Percentiles rank a stretch among this genome's conserved stretches.
Evolutionary conservation across 129 eudicot species (phyloP).

Genomic region (Ambrosia artemisiifolia): DNA sequence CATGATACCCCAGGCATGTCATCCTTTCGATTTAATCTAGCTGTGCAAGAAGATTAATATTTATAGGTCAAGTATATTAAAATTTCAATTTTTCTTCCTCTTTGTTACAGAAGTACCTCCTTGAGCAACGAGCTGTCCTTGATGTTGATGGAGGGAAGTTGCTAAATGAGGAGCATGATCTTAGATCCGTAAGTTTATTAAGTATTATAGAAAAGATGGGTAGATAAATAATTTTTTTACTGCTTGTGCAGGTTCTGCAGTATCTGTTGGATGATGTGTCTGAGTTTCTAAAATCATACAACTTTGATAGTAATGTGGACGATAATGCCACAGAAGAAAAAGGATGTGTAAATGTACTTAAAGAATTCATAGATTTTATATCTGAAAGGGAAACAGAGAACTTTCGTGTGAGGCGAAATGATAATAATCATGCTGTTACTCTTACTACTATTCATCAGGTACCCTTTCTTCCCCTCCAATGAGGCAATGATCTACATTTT

Average conservation of each 20-base stretch:
- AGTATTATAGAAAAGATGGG: not conserved
- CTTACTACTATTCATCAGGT: conserved; percentile 99
- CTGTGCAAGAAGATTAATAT: not conserved
- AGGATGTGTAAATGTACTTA: conserved; percentile 63
- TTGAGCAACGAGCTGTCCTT: conserved; percentile 84
- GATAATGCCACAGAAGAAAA: conserved; percentile 33
- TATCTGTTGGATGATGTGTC: conserved; percentile 87
- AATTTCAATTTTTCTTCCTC: conserved; percentile 1
- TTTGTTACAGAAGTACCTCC: conserved; percentile 74
- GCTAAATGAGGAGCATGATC: conserved; percentile 89
- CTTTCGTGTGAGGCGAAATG: conserved; percentile 67
- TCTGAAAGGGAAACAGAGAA: conserved; percentile 84
- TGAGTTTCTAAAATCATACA: conserved; percentile 57
- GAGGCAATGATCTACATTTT: not conserved
- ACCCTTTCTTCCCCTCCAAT: conserved; percentile 5
- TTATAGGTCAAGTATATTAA: not conserved
- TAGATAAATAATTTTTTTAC: conserved; percentile 4
- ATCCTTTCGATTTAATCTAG: conserved; percentile 9
- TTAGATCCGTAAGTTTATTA: conserved; percentile 71
- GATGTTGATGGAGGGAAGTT: conserved; percentile 84
- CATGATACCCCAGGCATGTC: conserved; percentile 89
- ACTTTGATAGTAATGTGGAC: conserved; percentile 35
- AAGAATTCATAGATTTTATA: conserved; percentile 70
- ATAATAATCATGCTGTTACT: conserved; percentile 84
- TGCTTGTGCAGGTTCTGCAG: conserved; percentile 72